Conservation (phyloP, 2,329 filamentous ascomycete genomes). For the Sarocladium kiliense region DNA sequence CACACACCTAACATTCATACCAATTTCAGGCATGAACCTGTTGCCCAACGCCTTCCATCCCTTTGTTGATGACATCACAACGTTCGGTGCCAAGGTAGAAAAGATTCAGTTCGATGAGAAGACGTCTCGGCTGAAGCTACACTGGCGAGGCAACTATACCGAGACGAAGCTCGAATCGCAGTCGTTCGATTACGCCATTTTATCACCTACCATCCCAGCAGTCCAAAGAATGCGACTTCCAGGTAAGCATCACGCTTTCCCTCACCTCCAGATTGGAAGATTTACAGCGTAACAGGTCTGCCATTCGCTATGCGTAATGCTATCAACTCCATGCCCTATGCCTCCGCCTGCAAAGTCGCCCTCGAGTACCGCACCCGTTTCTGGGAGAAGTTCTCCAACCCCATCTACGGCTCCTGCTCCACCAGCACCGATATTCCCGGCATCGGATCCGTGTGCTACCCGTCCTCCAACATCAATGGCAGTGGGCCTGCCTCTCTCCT, state of each 20-base stretch:
- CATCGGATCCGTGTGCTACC: slow-evolving; percentile 61
- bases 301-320: slow-evolving; percentile 38
- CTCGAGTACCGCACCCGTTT: slow-evolving; percentile 64
- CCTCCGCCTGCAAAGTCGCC: slow-evolving; percentile 51
- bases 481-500: slow-evolving; percentile 58
- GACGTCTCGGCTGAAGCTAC: slow-evolving; percentile 46
- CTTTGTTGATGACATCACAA: slow-evolving; percentile 50
- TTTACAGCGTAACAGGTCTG: slow-evolving; percentile 15
- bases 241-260: too few species aligned
- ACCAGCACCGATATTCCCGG: slow-evolving; percentile 52
- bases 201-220: slow-evolving; percentile 59
- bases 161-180: slow-evolving; percentile 28
- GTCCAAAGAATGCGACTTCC: slow-evolving; percentile 59
- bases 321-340: slow-evolving; percentile 41
- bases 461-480: slow-evolving; percentile 60
- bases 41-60: slow-evolving; percentile 60
- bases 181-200: slow-evolving; percentile 61
- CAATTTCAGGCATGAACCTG: slow-evolving; percentile 32
- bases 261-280: not conserved
- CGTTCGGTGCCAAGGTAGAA: slow-evolving; percentile 51
- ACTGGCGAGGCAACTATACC: slow-evolving; percentile 45
- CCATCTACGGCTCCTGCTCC: slow-evolving; percentile 61
- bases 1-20: not conserved
- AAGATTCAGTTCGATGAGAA: slow-evolving; percentile 48
- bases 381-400: slow-evolving; percentile 45